These are phyloP conservation scores for Penicillium goetzii DNA, from an alignment of 495 filamentous ascomycete species.

Conservation along the genomic window DNA sequence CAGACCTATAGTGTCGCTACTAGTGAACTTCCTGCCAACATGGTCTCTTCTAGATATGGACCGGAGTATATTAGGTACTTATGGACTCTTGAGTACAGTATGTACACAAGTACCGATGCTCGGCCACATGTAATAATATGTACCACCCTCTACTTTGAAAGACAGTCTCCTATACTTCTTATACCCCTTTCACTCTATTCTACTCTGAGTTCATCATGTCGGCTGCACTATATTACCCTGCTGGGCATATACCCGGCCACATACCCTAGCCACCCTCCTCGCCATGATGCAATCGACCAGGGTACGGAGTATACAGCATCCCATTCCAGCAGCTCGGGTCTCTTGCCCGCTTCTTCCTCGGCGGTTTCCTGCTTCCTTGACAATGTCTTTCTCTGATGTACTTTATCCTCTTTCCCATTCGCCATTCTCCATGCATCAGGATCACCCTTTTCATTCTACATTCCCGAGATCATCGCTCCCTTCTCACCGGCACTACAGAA, in stretches of 20 bases:
- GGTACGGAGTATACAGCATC: constrained; percentile 6
- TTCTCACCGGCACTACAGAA: not conserved
- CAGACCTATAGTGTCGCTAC: not conserved
- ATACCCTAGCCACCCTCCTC: not conserved
- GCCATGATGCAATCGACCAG: constrained; percentile 15
- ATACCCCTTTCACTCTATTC: not conserved
- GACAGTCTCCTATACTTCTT: no score
- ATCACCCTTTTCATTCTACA: not conserved
- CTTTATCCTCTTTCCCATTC: not conserved
- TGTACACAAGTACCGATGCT: not conserved
- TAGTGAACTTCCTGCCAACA: not conserved
- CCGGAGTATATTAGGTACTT: not conserved
- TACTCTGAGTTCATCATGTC: not conserved
- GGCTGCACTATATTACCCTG: not conserved
- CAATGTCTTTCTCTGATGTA: not conserved
- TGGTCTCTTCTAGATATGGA: not conserved
- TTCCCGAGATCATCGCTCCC: not conserved
- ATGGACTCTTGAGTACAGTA: no score
- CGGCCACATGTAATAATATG: no score
- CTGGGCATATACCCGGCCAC: not conserved
- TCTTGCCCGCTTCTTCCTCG: constrained; percentile 2
- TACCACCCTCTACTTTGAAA: no score
- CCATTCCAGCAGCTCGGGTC: not conserved
- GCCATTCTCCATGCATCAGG: not conserved
- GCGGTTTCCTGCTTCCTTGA: not conserved